phyloP scores from a whole-genome alignment of 306 rosid genomes.

The Corylus avellana region DNA sequence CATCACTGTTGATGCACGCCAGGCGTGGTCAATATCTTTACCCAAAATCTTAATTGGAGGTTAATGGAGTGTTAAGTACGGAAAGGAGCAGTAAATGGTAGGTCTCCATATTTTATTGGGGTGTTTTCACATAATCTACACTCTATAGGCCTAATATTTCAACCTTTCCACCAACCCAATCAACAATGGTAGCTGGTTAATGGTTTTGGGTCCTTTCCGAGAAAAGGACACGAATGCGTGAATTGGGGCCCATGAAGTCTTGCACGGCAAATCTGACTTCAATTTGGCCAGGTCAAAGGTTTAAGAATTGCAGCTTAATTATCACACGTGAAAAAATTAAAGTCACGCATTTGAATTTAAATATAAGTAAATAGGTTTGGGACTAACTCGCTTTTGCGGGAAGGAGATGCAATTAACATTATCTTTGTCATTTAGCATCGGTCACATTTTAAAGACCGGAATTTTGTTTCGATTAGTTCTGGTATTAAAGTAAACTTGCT shows the following conservation, averaged over 20 bases:
- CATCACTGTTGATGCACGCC: no score
- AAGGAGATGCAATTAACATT: no score
- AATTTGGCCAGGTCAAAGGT: not conserved
- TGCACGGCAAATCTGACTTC: not conserved
- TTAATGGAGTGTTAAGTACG: no score
- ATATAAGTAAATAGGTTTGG: no score
- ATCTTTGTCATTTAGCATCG: no score
- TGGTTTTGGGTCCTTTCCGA: not conserved
- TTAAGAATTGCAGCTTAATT: not conserved
- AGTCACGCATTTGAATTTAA: no score
- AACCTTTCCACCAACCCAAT: not conserved
- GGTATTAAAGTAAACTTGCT: no score
- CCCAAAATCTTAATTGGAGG: no score
- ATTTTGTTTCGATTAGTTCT: no score
- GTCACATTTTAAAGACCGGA: no score
- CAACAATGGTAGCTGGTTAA: not conserved
- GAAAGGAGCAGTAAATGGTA: not conserved
- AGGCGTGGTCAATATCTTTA: fast-evolving
- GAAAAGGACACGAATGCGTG: not conserved
- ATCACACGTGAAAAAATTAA: not conserved
- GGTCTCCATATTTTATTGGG: not conserved
- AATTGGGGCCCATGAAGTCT: not conserved
- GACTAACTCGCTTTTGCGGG: no score
- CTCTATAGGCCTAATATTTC: not conserved
- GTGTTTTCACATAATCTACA: not conserved